phyloP scores from a whole-genome alignment of 495 filamentous ascomycete species.

The Pyrenula massariospora region DNA sequence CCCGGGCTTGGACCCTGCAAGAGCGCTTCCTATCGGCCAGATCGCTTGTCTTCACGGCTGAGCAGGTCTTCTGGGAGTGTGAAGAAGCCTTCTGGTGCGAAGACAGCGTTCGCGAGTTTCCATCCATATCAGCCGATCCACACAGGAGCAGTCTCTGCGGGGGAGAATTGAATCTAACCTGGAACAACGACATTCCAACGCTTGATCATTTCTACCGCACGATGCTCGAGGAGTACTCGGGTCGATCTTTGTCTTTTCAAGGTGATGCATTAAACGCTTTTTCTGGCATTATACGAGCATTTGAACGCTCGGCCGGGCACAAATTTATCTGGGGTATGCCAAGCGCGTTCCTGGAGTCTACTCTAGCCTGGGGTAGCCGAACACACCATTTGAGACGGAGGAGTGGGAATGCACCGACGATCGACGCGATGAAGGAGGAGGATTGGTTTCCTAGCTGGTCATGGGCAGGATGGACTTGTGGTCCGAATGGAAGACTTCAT shows the following conservation, averaged over 20 bases:
- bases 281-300: neutral
- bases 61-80: neutral
- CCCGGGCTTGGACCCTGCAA: conserved; percentile 5
- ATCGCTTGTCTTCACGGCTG: conserved; percentile 1
- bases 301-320: neutral
- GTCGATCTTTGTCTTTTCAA: neutral
- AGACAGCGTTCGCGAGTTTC: neutral
- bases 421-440: neutral
- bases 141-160: neutral
- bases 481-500: neutral
- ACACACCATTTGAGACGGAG: neutral
- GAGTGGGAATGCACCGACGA: neutral
- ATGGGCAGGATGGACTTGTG: neutral
- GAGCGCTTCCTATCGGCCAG: conserved; percentile 3
- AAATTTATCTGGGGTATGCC: neutral
- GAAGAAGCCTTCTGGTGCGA: neutral
- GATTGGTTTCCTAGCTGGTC: neutral
- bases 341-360: neutral
- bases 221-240: neutral
- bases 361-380: neutral
- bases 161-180: neutral
- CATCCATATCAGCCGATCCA: neutral
- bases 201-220: neutral
- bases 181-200: neutral
- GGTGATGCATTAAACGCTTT: neutral